A percentile compares a stretch with the other conserved stretches of the same genome.
Conservation (phyloP, 2,329 filamentous ascomycete genomes). For the Fusarium kyushuense region DNA sequence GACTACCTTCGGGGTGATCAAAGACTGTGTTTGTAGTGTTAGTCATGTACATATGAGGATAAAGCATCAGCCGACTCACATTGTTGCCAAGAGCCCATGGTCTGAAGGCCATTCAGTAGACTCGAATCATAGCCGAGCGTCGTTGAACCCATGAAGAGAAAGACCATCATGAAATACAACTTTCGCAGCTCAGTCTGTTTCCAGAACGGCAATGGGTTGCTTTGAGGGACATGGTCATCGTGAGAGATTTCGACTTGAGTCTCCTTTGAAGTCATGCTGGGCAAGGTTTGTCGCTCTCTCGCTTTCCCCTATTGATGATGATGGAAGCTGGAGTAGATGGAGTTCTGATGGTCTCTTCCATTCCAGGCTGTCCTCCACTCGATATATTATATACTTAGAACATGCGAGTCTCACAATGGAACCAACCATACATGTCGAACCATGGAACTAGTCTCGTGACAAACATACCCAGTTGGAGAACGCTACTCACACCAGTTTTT, state of each 20-base stretch:
- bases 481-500: background rate
- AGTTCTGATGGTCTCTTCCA: background rate
- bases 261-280: slow-evolving; percentile 25
- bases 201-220: slow-evolving; percentile 39
- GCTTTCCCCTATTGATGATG: background rate
- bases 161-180: slow-evolving; percentile 42
- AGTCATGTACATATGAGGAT: background rate
- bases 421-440: background rate
- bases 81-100: slow-evolving; percentile 39
- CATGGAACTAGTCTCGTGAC: slow-evolving; percentile 16
- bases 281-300: background rate
- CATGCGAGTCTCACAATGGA: background rate
- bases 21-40: slow-evolving; percentile 25
- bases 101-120: slow-evolving; percentile 41
- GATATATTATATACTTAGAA: slow-evolving; percentile 9
- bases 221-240: slow-evolving; percentile 19
- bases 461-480: background rate
- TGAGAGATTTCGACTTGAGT: slow-evolving; percentile 20
- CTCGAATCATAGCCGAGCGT: slow-evolving; percentile 41
- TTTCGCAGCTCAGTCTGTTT: slow-evolving; percentile 43
- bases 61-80: background rate
- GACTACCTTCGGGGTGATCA: slow-evolving; percentile 40
- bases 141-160: slow-evolving; percentile 44
- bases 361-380: background rate
- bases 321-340: background rate